Evolutionary conservation across 768 basidiomycete species (phyloP).

Genomic region (Rhizopogon vulgaris): DNA sequence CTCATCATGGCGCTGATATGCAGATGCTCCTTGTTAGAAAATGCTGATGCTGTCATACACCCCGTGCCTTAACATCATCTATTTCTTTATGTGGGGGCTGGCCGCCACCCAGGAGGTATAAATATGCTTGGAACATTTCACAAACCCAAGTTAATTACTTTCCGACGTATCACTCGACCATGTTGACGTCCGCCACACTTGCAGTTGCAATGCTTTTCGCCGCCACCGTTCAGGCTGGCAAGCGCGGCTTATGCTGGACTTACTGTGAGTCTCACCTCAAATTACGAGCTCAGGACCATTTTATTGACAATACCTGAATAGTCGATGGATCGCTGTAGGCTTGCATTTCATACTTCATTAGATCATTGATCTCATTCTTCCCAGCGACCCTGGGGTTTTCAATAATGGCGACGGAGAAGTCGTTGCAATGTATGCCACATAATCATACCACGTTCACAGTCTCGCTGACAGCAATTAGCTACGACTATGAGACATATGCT

Average conservation of each 20-base stretch:
- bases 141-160: neutral
- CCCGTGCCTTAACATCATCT: neutral
- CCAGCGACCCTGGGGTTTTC: conserved; percentile 23
- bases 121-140: neutral
- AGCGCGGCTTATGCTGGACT: conserved; percentile 32
- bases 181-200: conserved; percentile 14
- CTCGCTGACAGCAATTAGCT: conserved; percentile 15
- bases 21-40: neutral
- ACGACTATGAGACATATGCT: conserved; percentile 31
- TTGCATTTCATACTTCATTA: neutral
- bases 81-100: too few species aligned
- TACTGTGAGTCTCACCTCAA: conserved; percentile 21
- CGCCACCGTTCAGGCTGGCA: conserved; percentile 24
- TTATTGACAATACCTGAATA: conserved; percentile 2
- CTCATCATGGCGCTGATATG: neutral
- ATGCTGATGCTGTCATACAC: neutral
- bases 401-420: conserved; percentile 30
- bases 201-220: conserved; percentile 14
- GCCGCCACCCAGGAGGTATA: neutral
- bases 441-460: neutral
- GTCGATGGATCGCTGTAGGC: conserved; percentile 26
- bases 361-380: neutral
- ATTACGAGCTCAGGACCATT: neutral
- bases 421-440: conserved; percentile 23
- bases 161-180: neutral